These are phyloP conservation scores for Metroxylon sagu DNA, from an alignment of 176 grass and related monocot genomes.

Conservation along the genomic window DNA sequence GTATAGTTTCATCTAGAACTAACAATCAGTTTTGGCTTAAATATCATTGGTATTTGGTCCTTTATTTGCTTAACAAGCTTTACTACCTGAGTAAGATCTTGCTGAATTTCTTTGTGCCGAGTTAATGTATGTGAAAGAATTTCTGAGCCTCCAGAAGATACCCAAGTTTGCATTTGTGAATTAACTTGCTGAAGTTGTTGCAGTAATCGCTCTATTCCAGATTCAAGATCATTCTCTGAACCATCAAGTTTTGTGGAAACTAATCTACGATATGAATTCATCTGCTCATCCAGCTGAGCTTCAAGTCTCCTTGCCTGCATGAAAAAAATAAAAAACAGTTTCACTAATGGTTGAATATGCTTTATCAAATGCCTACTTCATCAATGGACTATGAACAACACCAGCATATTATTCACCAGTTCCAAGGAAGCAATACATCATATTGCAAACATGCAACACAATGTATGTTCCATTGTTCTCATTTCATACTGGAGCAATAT, in stretches of 20 bases:
- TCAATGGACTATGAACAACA: no score
- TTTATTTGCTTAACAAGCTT: no score
- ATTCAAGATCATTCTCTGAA: slow-evolving; percentile 71
- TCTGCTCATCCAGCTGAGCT: slow-evolving; percentile 86
- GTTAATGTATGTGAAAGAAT: slow-evolving; percentile 95
- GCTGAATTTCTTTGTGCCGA: slow-evolving; percentile 94
- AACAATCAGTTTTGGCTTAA: no score
- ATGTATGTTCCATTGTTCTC: no score
- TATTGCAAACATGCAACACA: no score
- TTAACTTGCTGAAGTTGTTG: slow-evolving; percentile 97
- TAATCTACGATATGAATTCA: slow-evolving; percentile 73
- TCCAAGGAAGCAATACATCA: no score
- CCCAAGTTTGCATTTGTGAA: slow-evolving; percentile 94
- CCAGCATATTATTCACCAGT: no score
- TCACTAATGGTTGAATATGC: no score
- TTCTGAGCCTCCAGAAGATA: slow-evolving; percentile 75
- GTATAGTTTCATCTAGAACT: no score
- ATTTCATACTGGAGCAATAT: no score
- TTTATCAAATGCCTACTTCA: no score
- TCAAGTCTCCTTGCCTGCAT: slow-evolving; percentile 84
- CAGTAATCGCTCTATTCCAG: slow-evolving; percentile 70
- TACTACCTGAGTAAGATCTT: slow-evolving; percentile 79
- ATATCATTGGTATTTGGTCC: no score
- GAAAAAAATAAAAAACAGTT: slow-evolving; percentile 2
- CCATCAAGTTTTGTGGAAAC: slow-evolving; percentile 88